Conservation (phyloP, 1,284 basidiomycete genomes). For the Anthracocystis setariae region DNA sequence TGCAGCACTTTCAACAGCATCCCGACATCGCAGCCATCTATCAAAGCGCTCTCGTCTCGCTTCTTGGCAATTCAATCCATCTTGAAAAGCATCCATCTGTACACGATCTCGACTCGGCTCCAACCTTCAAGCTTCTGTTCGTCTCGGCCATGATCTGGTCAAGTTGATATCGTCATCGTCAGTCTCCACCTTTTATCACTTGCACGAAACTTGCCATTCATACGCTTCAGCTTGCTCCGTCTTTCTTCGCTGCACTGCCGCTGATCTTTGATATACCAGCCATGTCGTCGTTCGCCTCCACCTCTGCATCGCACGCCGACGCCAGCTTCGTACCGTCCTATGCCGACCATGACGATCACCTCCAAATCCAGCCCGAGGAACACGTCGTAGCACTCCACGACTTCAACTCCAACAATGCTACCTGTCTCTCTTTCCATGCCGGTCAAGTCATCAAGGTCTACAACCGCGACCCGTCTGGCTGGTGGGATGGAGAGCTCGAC, state of each 20-base stretch:
- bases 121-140: too few species aligned
- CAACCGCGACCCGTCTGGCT: slow-evolving; percentile 86
- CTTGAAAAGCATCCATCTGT: too few species aligned
- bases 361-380: slow-evolving; percentile 48
- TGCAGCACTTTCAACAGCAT: background rate
- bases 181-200: background rate
- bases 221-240: background rate
- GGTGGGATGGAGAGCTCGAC: slow-evolving; percentile 96
- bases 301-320: slow-evolving; percentile 18
- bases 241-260: background rate
- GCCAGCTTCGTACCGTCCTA: slow-evolving; percentile 20
- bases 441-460: slow-evolving; percentile 91
- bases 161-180: too few species aligned
- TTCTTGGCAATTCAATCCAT: too few species aligned
- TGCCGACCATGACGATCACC: slow-evolving; percentile 21
- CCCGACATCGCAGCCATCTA: background rate
- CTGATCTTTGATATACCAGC: background rate
- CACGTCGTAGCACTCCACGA: slow-evolving; percentile 68
- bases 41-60: too few species aligned
- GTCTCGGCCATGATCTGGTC: too few species aligned
- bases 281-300: slow-evolving; percentile 28
- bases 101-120: too few species aligned
- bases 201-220: too few species aligned
- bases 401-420: slow-evolving; percentile 58
- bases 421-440: slow-evolving; percentile 85